Evolutionary conservation across 305 asterid genomes (phyloP), one percentile per base, ranked within the genome.

Genomic region (Stenogyne calaminthoides): DNA sequence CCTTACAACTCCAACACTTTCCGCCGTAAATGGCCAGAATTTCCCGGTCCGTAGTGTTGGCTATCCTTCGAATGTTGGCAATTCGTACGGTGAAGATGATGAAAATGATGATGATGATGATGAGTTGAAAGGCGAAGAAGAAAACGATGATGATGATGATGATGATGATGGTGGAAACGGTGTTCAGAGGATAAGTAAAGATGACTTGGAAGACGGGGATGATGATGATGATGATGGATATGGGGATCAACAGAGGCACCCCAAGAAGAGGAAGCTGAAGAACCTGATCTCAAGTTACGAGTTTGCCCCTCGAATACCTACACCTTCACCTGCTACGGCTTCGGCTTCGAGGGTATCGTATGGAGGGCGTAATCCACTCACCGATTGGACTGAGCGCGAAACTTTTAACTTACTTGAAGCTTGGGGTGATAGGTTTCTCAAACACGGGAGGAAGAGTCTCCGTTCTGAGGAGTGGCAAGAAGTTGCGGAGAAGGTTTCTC

Each of bases 401-500:
- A 89, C 96, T 2, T 76, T 89, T 34, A 67, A 84, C 75, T 73
- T 93, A 25, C 89, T 93, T 0, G 89, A 86, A 36, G 87, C 91
- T 5, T 93, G 97, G 98, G 97, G 98, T 0, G 87, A 85, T 47
- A 80, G 95, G 59, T 91, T 85, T 80, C 85, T 93, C 79, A 83
- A 84, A 61, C 96, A 86, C 54, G 95, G 95, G 70, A 81, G 94
- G 72, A 93, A 88, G 76, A 89, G 96, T 63, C 97, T 93, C 52
- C 86, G 93, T 18, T 88, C 85, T 0, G 97, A 89, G 68, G 97
- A 93, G 75, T 91, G 97, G 97, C 96, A 89, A 81, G 97, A 88
- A 80, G 97, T 93, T n/a, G 87, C 96, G 0, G 87, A 85, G 27
- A 88, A 80, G 77, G 98, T 93, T 11, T 86, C 89, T 0, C 87